Evolutionary conservation across 108 stramenopile genomes (phyloP), one percentile per base, ranked within the genome.

Genomic region (Epipyxis sp.): DNA sequence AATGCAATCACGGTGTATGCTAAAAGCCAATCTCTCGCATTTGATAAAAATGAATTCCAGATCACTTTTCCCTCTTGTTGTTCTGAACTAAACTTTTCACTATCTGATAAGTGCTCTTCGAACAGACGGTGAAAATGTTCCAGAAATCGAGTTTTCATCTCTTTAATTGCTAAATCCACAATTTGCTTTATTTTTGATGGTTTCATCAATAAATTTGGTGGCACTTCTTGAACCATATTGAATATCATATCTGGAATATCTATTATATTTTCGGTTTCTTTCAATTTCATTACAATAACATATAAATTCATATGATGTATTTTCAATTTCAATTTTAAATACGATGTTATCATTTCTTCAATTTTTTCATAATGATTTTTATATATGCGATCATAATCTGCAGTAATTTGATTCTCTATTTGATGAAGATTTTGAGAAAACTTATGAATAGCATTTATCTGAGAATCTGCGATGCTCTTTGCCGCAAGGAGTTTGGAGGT

Each of bases 11-110:
- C 10, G 25, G 50, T 37, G 43, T 74, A 74, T 6, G 71, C 25
- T 29, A 74, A 25, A 10, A 74, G 27, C 71, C 71, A 74, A 39
- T 39, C 6, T 6, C 71, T 37, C 27, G 71, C 25, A 6, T 34
- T 16, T 32, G 16, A 13, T 42, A 74, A 32, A 39, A 74, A 74
- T 6, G n/a, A 6, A 6, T 6, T 27, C 71, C 71, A 74, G 71
- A 57, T 3, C 41, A 43, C 34, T 32, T 74, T 25, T 74, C 13
- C 6, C 46, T 50, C 20, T 50, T 50, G 13, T 13, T 20, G 20
- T 20, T 50, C 20, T 20, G 46, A 13, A 13, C 46, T 20, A 6
- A 50, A 50, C 13, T 6, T 50, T 6, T 50, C 20, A 50, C 20
- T 20, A 13, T 50, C 46, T 50, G 46, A 50, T 50, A 50, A 20